A percentile compares a stretch with the other conserved stretches of the same genome.
Evolutionary conservation across 176 grass and related monocot genomes (phyloP).

Genomic region (Oryza longistaminata): DNA sequence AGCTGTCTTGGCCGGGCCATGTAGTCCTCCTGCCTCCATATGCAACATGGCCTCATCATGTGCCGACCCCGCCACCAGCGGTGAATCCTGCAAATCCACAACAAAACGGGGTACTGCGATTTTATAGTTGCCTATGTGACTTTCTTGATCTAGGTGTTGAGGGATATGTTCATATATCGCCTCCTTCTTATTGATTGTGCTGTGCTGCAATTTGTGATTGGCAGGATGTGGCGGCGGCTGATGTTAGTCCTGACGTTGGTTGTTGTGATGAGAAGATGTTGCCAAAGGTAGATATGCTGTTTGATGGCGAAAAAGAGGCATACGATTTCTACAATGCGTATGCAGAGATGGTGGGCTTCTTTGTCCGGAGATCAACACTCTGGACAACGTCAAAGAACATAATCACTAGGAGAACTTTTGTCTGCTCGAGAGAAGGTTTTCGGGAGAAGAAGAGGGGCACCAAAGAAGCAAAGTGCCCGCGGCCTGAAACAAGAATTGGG

Average conservation of each 20-base stretch:
- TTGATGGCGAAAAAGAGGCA: slow-evolving; percentile 72
- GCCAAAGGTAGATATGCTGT: slow-evolving; percentile 73
- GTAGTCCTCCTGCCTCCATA: slow-evolving; percentile 42
- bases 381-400: slow-evolving; percentile 94
- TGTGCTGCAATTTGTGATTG: slow-evolving; percentile 31
- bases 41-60: slow-evolving; percentile 40
- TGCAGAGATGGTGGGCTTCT: slow-evolving; percentile 82
- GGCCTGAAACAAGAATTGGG: slow-evolving; percentile 88
- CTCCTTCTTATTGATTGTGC: background rate
- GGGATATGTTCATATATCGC: slow-evolving; percentile 14
- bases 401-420: slow-evolving; percentile 89
- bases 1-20: slow-evolving; percentile 47
- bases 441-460: slow-evolving; percentile 88
- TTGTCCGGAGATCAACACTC: slow-evolving; percentile 87
- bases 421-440: slow-evolving; percentile 91
- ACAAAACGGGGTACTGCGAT: slow-evolving; percentile 43
- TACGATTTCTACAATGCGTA: slow-evolving; percentile 90
- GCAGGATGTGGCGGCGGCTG: slow-evolving; percentile 39
- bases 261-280: slow-evolving; percentile 50
- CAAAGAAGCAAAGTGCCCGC: slow-evolving; percentile 84
- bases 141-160: background rate
- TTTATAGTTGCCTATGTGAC: background rate
- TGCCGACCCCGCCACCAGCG: slow-evolving; percentile 7
- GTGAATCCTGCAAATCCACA: slow-evolving; percentile 34
- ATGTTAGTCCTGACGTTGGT: slow-evolving; percentile 42